Evolutionary conservation across 1,139 yeast genomes (phyloP), one percentile per base, ranked within the genome.

Genomic region (Nadsonia starkeyi-henricii): DNA sequence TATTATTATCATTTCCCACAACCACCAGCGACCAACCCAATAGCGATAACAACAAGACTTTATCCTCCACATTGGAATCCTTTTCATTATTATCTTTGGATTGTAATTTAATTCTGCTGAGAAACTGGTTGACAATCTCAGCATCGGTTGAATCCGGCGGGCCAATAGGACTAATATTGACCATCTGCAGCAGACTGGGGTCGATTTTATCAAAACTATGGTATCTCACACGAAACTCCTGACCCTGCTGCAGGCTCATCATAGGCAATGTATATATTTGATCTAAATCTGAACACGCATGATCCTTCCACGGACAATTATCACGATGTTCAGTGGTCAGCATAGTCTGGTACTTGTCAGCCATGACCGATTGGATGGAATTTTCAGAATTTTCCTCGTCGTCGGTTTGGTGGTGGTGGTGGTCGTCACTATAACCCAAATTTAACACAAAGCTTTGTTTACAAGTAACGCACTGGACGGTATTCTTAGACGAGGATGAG

Each of bases 391-490:
- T n/a, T n/a, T n/a, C n/a, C n/a, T n/a, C n/a, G n/a, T n/a, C n/a
- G n/a, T n/a, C n/a, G n/a, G n/a, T n/a, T n/a, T n/a, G n/a, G n/a
- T n/a, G n/a, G n/a, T n/a, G 37, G 37, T 13, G 37, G n/a, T 30
- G 37, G 12, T n/a, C 37, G n/a, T 12, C 37, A 12, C 45, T 17
- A n/a, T 26, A 30, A 18, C 51, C 49, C 5, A 49, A 8, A 17
- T 43, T 30, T 28, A 49, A 30, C 7, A 41, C 30, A 15, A 49
- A 18, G 2, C 41, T 20, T 20, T 42, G 41, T 2, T 44, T 23
- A 42, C 52, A 52, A 17, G 45, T 47, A 2, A 45, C 50, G 36
- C 54, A 52, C 33, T 48, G 48, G 2, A 52, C 37, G 44, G 45
- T 41, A 13, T 48, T 47, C 9, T 41, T 46, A 13, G 33, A 13